Base-by-base conservation (phyloP, 768 basidiomycete genomes). In the Trametes coccinea region DNA sequence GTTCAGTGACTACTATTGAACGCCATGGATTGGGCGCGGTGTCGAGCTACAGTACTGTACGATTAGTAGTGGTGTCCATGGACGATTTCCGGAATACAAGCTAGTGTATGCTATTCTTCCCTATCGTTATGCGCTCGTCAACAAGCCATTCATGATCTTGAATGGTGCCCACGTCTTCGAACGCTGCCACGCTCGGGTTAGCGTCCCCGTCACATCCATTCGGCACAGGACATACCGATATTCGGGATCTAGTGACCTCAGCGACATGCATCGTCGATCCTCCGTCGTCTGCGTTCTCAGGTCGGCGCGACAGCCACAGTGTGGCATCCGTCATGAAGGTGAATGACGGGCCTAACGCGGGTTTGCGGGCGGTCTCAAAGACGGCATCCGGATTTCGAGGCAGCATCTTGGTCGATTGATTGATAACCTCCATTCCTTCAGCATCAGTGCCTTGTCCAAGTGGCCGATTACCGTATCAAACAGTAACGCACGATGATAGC, bases 261-360 rank as follows among this genome's bases (percentile, higher is more conserved):
- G 62, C 71, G 11, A 68, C 56, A 40, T 66, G 60, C 13, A 59
- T 41, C 1, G 48, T 48, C 11, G 33, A 30, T 13, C 39, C 62
- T 10, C 65, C 56, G 5, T 61, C 47, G 9, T 62, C 66, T 27
- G 17, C 52, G 22, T 40, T 39, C 0, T 14, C 14, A 11, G 17
- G 27, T n/a, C 48, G 40, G 34, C 66, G 73, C 9, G 81, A 77
- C 9, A 91, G 75, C 90, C 90, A 92, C n/a, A 93, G 65, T 0
- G 87, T 89, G 14, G 82, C 84, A 67, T 92, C 91, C 2, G 85
- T 82, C 71, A 90, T 73, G 71, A 83, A 89, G 6, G 86, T 77
- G 62, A 92, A 93, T 1, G 89, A 87, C 0, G 90, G 85, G 0
- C 90, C 91, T 13, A 93, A 77, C 0, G 89, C 88, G 4, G 90